Evolutionary conservation across 352 stramenopile species (phyloP), one percentile per base, ranked within the genome.

Genomic region (Globisporangium carolinianum): DNA sequence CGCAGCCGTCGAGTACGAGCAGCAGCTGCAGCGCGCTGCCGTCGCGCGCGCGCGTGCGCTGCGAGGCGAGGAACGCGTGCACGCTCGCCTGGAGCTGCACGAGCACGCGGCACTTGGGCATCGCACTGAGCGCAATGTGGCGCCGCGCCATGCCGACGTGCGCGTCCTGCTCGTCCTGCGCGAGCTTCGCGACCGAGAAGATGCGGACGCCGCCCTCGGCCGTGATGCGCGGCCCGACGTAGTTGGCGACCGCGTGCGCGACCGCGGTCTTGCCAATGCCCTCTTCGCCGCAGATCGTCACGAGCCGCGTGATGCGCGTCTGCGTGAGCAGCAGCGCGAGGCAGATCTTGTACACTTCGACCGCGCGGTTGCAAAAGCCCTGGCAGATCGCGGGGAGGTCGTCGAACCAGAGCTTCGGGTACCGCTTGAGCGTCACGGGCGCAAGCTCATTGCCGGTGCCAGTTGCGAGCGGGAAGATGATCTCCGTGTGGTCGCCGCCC

Each of bases 271-370:
- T 93, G 3, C 82, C 82, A 48, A 92, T 86, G 1, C 82, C 82
- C 72, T 83, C 76, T 57, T 88, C 77, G 5, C 82, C 82, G 17
- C 68, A 85, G 55, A 92, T 86, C 12, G 77, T 89, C 43, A 90
- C 82, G 8, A 90, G 71, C 3, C 82, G 79, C 14, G 78, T 92
- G 52, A 89, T 88, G 14, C 77, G 76, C 7, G 72, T 83, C 71
- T 90, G 82, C 6, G 76, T 87, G 56, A 89, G 73, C 74, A 91
- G 85, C 10, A 91, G 52, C n/a, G 81, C 76, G 15, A 89, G 50
- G 51, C 78, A 87, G 9, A 91, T 89, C 51, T 91, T 87, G 75
- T 93, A 93, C 47, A 91, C 80, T 59, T 93, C 83, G 1, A 87
- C 72, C 0, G 79, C 69, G 1, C 83, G 79, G 48, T 91, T 88